Conservation (phyloP, 257 asterid genomes). For the Capsicum rhomboideum region DNA sequence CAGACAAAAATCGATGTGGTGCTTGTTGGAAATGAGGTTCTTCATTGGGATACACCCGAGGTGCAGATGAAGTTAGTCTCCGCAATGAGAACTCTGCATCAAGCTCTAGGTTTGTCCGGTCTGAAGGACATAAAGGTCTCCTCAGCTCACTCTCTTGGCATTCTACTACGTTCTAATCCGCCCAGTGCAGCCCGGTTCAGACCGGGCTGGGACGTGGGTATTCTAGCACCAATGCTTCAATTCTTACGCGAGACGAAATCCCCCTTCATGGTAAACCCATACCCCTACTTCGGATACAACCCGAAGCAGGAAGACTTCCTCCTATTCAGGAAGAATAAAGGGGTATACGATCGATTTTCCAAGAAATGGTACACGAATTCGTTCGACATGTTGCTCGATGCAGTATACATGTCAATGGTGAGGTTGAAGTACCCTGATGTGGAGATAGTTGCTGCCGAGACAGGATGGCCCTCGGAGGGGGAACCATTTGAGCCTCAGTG, state of each 20-base stretch:
- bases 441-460: conserved; percentile 71
- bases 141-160: conserved; percentile 73
- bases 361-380: conserved; percentile 48
- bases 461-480: conserved; percentile 83
- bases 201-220: conserved; percentile 76
- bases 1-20: conserved; percentile 52
- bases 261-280: conserved; percentile 89
- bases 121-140: conserved; percentile 45
- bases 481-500: conserved; percentile 57
- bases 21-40: conserved; percentile 75
- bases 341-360: conserved; percentile 28
- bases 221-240: conserved; percentile 51
- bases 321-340: conserved; percentile 27
- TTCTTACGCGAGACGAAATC: conserved; percentile 53
- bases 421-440: conserved; percentile 63
- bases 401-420: conserved; percentile 59
- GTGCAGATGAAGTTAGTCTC: conserved; percentile 53
- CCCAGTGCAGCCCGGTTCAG: conserved; percentile 64
- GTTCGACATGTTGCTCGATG: conserved; percentile 72
- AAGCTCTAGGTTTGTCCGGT: conserved; percentile 34
- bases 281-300: conserved; percentile 71
- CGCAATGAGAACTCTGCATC: conserved; percentile 55
- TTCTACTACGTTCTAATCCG: conserved; percentile 48
- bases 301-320: conserved; percentile 41
- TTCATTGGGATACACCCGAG: conserved; percentile 85